A percentile compares a stretch with the other conserved stretches of the same genome.
Evolutionary conservation across 1,139 yeast genomes (phyloP).

Genomic region (Taiozyma onychis): DNA sequence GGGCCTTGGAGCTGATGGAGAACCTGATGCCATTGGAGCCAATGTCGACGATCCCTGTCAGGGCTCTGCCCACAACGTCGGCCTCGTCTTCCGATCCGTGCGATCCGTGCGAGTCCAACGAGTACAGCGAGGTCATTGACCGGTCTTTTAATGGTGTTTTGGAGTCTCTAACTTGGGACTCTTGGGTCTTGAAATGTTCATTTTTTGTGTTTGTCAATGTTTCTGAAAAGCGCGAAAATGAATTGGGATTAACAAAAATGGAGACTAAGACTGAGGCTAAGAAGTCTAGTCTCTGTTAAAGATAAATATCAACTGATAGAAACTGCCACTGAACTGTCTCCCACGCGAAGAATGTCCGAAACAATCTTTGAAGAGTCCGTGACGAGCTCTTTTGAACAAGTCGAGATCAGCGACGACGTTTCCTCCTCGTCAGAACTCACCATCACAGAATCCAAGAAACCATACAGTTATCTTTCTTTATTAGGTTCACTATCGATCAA

Average conservation of each 20-base stretch:
- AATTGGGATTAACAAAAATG: not conserved
- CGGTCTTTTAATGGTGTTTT: not conserved
- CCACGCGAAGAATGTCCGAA: not conserved
- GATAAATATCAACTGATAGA: too few relatives aligned
- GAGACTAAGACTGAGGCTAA: too few relatives aligned
- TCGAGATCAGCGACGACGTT: not conserved
- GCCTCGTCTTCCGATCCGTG: constrained; percentile 37
- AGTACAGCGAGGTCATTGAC: not conserved
- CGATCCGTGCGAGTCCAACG: not conserved
- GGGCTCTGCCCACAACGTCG: constrained; percentile 45
- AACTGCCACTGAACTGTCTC: not conserved
- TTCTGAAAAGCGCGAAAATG: not conserved
- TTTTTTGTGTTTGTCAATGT: not conserved
- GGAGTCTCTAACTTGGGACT: not conserved
- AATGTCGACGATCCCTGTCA: constrained; percentile 59
- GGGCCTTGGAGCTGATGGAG: constrained; percentile 57
- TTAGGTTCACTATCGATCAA: constrained; percentile 52
- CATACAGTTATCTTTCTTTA: not conserved
- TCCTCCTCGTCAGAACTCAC: not conserved
- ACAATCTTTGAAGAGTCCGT: not conserved
- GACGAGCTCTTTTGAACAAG: not conserved
- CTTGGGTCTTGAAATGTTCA: not conserved
- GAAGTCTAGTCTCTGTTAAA: too few relatives aligned
- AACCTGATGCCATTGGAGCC: constrained; percentile 67
- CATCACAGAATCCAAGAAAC: not conserved